phyloP scores from a whole-genome alignment of 495 filamentous ascomycete genomes.

The Aspergillus wentii region DNA sequence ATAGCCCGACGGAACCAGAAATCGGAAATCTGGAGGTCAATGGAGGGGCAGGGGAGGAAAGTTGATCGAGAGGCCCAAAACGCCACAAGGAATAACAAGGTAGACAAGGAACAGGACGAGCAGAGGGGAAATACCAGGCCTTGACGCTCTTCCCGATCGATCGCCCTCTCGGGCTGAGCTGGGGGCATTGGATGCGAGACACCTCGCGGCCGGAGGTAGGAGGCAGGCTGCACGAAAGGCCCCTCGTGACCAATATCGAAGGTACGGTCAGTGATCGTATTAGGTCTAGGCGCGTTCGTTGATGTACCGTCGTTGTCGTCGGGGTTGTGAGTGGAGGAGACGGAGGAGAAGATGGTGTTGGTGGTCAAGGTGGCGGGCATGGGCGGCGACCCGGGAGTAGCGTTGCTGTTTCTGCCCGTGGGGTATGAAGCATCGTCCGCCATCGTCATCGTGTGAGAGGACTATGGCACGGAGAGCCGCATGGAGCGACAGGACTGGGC shows the following conservation, averaged over 20 bases:
- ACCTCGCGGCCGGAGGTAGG: slow-evolving; percentile 69
- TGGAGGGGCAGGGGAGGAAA: no score
- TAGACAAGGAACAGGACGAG: no score
- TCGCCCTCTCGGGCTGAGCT: slow-evolving; percentile 59
- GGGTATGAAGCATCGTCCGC: slow-evolving; percentile 12
- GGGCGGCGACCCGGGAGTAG: slow-evolving; percentile 13
- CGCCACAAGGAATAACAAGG: slow-evolving; percentile 2
- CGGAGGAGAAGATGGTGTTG: slow-evolving; percentile 3
- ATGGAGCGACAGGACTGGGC: no score
- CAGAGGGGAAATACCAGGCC: slow-evolving; percentile 73
- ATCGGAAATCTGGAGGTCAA: no score
- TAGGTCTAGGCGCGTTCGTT: no score
- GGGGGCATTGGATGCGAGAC: slow-evolving; percentile 49
- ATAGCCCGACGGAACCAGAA: no score
- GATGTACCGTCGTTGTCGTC: background rate
- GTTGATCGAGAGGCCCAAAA: background rate
- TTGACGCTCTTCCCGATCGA: slow-evolving; percentile 89
- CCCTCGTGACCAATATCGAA: slow-evolving; percentile 39
- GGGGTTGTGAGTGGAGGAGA: background rate
- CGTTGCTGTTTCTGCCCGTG: slow-evolving; percentile 19
- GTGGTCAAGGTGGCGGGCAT: slow-evolving; percentile 3
- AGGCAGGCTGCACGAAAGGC: slow-evolving; percentile 72
- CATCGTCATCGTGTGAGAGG: slow-evolving; percentile 2
- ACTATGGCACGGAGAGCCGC: slow-evolving; percentile 1
- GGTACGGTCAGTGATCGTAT: slow-evolving; percentile 6